A percentile compares a stretch with the other conserved stretches of the same genome.
Evolutionary conservation across 768 basidiomycete genomes (phyloP).

Genomic region (Termitomyces sp.): DNA sequence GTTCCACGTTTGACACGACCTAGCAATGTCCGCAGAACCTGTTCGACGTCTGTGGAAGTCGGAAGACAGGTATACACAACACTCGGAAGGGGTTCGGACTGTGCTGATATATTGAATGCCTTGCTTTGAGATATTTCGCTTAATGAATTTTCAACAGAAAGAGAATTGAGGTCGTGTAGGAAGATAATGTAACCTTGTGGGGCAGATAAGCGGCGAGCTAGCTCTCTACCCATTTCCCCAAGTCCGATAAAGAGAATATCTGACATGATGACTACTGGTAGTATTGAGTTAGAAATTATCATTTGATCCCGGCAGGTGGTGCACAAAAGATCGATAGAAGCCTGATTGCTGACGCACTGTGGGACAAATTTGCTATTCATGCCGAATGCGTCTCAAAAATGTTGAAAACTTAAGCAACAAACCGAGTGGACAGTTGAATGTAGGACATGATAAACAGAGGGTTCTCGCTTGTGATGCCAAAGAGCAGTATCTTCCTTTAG

Average conservation of each 20-base stretch:
- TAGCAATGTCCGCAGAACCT: not conserved
- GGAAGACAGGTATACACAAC: constrained; percentile 9
- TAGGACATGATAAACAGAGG: not conserved
- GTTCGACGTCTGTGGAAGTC: constrained; percentile 4
- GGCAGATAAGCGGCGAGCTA: constrained; percentile 5
- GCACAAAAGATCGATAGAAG: not conserved
- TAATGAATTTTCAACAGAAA: not conserved
- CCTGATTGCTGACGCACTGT: not conserved
- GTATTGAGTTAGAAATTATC: not conserved
- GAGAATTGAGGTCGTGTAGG: constrained; percentile 3
- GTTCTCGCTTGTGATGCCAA: not conserved
- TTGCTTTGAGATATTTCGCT: constrained; percentile 1
- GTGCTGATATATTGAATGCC: not conserved
- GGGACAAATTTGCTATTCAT: not conserved
- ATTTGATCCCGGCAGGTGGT: not conserved
- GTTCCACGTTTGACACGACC: constrained; percentile 1
- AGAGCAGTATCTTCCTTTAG: not conserved
- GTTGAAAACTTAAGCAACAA: not conserved
- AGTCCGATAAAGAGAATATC: constrained; percentile 8
- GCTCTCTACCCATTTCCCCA: constrained; percentile 6
- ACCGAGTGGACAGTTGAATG: not conserved
- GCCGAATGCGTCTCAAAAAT: not conserved
- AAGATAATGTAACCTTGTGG: constrained; percentile 2
- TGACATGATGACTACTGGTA: not conserved
- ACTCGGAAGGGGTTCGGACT: constrained; percentile 1